Conservation (phyloP, 1,139 yeast genomes). For the Sugiyamaella neomexicana region DNA sequence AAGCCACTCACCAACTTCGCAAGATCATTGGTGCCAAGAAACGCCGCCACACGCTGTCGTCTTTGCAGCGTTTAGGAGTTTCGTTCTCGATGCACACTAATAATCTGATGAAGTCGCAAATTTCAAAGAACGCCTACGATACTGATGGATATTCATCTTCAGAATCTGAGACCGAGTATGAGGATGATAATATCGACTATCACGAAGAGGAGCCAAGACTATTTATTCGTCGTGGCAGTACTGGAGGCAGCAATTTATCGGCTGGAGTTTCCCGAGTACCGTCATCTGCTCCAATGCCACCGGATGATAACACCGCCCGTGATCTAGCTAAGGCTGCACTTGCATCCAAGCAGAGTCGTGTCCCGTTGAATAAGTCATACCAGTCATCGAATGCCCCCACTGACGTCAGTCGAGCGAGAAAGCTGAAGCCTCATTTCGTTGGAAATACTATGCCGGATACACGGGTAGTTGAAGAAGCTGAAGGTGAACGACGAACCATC, state of each 20-base stretch:
- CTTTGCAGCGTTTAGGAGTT: slow-evolving; percentile 65
- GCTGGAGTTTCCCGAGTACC: background rate
- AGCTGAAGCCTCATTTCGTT: slow-evolving; percentile 61
- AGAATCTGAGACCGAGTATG: slow-evolving; percentile 25
- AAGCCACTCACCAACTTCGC: slow-evolving; percentile 18
- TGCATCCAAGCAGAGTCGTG: slow-evolving; percentile 5
- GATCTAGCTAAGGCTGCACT: slow-evolving; percentile 7
- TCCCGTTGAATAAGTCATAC: slow-evolving; percentile 25
- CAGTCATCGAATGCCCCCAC: slow-evolving; percentile 21
- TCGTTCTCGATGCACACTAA: slow-evolving; percentile 72
- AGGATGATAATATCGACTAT: slow-evolving; percentile 29
- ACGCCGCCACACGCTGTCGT: slow-evolving; percentile 40
- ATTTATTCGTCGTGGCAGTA: slow-evolving; percentile 20
- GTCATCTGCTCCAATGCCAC: background rate
- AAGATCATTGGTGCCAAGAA: slow-evolving; percentile 25
- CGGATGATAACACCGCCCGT: background rate
- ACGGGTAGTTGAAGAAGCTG: slow-evolving; percentile 65
- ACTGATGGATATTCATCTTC: slow-evolving; percentile 31
- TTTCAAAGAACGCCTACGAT: slow-evolving; percentile 37
- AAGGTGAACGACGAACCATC: slow-evolving; percentile 59
- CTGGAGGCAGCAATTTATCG: slow-evolving; percentile 5
- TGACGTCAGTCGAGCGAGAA: slow-evolving; percentile 27
- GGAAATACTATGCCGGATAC: slow-evolving; percentile 79
- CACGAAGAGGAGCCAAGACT: slow-evolving; percentile 25
- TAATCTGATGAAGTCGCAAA: slow-evolving; percentile 43